These are phyloP conservation scores for Fusarium multiceps DNA, from an alignment of 2,329 filamentous ascomycete genomes.

Conservation along the genomic window DNA sequence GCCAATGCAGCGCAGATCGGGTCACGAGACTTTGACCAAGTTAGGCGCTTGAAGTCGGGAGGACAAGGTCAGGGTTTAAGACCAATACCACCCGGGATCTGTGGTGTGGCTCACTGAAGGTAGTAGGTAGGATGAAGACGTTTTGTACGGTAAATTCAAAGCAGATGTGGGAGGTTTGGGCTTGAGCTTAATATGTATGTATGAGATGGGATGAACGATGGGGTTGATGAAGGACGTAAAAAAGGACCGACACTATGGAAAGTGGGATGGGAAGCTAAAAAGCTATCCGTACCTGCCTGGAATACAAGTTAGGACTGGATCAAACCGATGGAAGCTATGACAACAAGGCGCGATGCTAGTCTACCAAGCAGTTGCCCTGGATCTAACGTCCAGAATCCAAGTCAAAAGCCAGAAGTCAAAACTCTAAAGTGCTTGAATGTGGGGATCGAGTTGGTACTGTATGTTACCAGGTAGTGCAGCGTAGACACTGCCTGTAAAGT, in stretches of 20 bases:
- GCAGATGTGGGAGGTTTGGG: background rate
- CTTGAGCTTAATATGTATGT: conserved; percentile 1
- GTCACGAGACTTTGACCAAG: conserved; percentile 36
- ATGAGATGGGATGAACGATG: conserved; percentile 10
- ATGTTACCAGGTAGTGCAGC: background rate
- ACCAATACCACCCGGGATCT: background rate
- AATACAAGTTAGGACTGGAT: conserved; percentile 9
- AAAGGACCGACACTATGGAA: conserved; percentile 29
- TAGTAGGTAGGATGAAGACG: background rate
- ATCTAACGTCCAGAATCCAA: conserved; percentile 19
- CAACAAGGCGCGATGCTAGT: conserved; percentile 36
- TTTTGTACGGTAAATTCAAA: background rate
- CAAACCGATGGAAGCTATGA: conserved; percentile 20
- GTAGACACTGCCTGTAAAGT: background rate
- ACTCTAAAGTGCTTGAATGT: background rate
- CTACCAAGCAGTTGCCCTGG: conserved; percentile 20
- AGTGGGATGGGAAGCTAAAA: conserved; percentile 30
- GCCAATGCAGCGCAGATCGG: conserved; percentile 10
- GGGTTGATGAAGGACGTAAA: conserved; percentile 31
- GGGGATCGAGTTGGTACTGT: background rate
- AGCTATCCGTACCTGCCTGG: background rate
- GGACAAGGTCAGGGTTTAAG: conserved; percentile 23
- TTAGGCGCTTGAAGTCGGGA: conserved; percentile 22
- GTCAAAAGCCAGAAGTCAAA: background rate
- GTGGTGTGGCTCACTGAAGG: conserved; percentile 14